Evolutionary conservation across 768 basidiomycete species (phyloP), one percentile per base, ranked within the genome.

Genomic region (Tubosaeta sp.): DNA sequence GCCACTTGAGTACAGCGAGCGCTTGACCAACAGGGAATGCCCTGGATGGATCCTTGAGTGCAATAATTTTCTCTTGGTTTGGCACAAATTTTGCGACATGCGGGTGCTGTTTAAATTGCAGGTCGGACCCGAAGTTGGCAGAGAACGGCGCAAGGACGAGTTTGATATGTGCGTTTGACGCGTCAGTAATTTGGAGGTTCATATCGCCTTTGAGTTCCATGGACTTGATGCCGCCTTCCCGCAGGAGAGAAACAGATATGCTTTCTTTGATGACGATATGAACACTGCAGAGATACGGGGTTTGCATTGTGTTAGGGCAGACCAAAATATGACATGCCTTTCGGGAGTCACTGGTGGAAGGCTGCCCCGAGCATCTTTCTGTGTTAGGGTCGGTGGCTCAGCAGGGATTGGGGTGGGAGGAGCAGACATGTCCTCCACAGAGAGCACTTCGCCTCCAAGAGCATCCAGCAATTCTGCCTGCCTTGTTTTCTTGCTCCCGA

Each of bases 21-120:
- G 84, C 79, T 57, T 94, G 90, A 10, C 86, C 84, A 35, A 97
- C 86, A 1, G 93, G 95, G 80, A 97, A 97, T 6, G 81, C 73
- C 58, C 84, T 78, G 35, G 83, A 79, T 3, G 87, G 64, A 63
- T 98, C 94, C 71, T 94, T 96, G 55, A 97, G 74, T 0, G 85
- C 84, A 36, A 98, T 76, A 18, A 85, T 67, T 34, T 88, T 76
- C 3, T 80, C 86, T 68, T 73, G 71, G 52, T 82, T 81, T 11
- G 85, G 82, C 0, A 73, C 74, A 54, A 94, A 91, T 71, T 93
- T 95, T 52, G 84, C 88, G 13, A 97, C 89, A 53, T 96, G 87
- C 7, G 95, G 95, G 62, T 97, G 96, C 59, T 96, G 93, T 71
- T 97, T 97, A 80, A 95, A 96, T 68, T 95, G 93, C 38, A 97